These are phyloP conservation scores for Aspergillus ochraceus DNA, from an alignment of 2,329 filamentous ascomycete genomes.

Conservation along the genomic window DNA sequence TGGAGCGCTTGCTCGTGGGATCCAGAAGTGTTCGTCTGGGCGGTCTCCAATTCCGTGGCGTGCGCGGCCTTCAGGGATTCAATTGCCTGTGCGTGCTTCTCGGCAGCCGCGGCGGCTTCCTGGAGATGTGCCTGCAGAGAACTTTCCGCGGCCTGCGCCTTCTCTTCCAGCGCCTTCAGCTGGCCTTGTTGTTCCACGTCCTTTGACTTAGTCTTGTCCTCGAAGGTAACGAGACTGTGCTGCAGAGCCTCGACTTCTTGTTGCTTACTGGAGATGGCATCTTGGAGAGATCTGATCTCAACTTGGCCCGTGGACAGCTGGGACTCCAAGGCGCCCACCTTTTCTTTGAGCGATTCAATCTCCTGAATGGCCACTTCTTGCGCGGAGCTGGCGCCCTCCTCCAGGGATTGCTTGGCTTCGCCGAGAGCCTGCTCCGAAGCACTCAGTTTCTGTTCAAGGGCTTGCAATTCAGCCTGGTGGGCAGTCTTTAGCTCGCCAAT, in stretches of 20 bases:
- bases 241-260: constrained; percentile 39
- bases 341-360: constrained; percentile 37
- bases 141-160: constrained; percentile 33
- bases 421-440: constrained; percentile 34
- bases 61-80: constrained; percentile 37
- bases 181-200: constrained; percentile 35
- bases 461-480: constrained; percentile 34
- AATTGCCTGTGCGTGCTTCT: constrained; percentile 35
- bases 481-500: constrained; percentile 30
- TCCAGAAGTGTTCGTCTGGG: constrained; percentile 30
- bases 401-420: constrained; percentile 34
- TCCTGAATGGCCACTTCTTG: constrained; percentile 36
- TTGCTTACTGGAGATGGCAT: constrained; percentile 36
- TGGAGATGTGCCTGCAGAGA: constrained; percentile 37
- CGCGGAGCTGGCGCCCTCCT: constrained; percentile 34
- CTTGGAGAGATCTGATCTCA: constrained; percentile 36
- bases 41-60: constrained; percentile 34
- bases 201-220: constrained; percentile 39
- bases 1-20: constrained; percentile 30
- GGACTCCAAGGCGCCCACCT: constrained; percentile 33
- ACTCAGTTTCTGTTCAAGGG: constrained; percentile 35
- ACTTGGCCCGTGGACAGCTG: constrained; percentile 31
- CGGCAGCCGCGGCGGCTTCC: constrained; percentile 28
- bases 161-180: constrained; percentile 35
- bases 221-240: constrained; percentile 36